Conservation (phyloP, 73 alveolate genomes). For the Paramecium tetraurelia region DNA sequence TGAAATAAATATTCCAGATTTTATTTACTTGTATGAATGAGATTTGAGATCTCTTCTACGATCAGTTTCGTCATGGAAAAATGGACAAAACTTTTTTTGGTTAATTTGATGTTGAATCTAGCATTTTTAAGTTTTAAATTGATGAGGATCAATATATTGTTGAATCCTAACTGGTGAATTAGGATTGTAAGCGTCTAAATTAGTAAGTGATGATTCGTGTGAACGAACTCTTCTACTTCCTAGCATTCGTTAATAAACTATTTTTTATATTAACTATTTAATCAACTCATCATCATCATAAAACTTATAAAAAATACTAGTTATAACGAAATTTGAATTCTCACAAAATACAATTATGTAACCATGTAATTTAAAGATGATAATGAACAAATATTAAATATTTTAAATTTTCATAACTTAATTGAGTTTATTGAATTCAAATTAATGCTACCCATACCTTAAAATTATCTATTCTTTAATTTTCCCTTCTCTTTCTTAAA, state of each 20-base stretch:
- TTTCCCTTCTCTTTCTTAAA: constrained; percentile 74
- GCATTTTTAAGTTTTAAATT: constrained; percentile 57
- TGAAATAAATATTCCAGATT: constrained; percentile 28
- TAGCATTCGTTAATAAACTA: not conserved
- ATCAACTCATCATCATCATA: not conserved
- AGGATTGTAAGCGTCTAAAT: not conserved
- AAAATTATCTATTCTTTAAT: constrained; percentile 76
- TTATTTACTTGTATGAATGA: constrained; percentile 14
- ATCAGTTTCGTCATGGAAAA: constrained; percentile 72
- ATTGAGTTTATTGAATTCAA: constrained; percentile 68
- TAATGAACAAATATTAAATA: not conserved
- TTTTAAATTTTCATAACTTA: constrained; percentile 21
- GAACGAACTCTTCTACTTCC: not conserved
- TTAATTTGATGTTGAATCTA: constrained; percentile 42
- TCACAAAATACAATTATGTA: not conserved
- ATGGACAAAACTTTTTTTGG: constrained; percentile 68
- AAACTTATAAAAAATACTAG: not conserved
- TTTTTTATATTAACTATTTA: not conserved
- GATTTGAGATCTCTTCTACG: constrained; percentile 71
- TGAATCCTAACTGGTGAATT: not conserved
- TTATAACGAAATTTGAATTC: not conserved
- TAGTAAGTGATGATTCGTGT: not conserved
- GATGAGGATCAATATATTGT: not conserved
- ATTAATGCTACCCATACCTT: constrained; percentile 66
- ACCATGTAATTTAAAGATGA: not conserved